Evolutionary conservation across 148 eudicot species (phyloP).

Genomic region (Rhododendron vialii): DNA sequence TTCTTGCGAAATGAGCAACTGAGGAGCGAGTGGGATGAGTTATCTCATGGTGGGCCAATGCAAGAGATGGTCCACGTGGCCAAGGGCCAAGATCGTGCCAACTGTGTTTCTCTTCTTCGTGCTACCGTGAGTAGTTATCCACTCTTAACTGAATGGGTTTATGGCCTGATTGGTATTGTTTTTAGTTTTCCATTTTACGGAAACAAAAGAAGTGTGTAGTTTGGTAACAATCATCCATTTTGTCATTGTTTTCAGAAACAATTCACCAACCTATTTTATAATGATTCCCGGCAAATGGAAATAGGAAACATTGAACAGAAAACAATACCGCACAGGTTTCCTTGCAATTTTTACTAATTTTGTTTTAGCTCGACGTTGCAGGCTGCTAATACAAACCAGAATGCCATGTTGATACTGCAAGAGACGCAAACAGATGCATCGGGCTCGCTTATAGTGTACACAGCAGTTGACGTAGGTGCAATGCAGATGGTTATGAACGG

Average conservation of each 20-base stretch:
- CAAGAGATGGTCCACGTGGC: constrained; percentile 31
- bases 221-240: background rate
- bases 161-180: background rate
- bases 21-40: constrained; percentile 46
- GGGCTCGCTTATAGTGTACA: constrained; percentile 35
- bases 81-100: constrained; percentile 39
- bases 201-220: background rate
- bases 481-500: constrained; percentile 36
- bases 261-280: background rate
- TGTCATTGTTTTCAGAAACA: background rate
- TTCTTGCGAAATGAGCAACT: constrained; percentile 34
- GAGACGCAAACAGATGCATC: constrained; percentile 39
- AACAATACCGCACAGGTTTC: background rate
- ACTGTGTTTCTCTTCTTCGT: constrained; percentile 38
- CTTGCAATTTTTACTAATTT: background rate
- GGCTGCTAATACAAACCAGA: constrained; percentile 25
- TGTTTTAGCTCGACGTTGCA: background rate
- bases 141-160: background rate
- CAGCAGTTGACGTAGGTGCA: constrained; percentile 28
- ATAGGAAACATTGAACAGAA: background rate
- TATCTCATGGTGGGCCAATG: constrained; percentile 35
- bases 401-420: constrained; percentile 37
- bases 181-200: background rate
- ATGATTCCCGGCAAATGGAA: background rate
- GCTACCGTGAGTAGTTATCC: constrained; percentile 29